Conservation (phyloP, 306 rosid species). For the Spatholobus suberectus region DNA sequence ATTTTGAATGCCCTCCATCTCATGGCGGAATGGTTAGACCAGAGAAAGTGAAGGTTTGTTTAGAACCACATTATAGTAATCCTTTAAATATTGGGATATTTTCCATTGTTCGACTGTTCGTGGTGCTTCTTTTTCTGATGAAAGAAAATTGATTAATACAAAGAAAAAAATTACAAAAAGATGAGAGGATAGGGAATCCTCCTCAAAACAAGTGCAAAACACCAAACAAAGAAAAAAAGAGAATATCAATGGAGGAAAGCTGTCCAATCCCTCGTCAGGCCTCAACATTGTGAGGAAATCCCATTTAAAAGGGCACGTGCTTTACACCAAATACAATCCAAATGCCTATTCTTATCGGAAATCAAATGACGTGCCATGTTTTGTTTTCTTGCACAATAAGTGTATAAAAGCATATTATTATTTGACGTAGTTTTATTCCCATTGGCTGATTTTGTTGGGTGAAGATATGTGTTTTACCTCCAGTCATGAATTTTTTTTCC, state of each 20-base stretch:
- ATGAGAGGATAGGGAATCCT: not conserved
- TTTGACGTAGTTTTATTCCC: not conserved
- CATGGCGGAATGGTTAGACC: conserved; percentile 90
- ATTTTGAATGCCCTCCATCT: conserved; percentile 79
- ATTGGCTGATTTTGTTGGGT: not conserved
- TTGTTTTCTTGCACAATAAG: not conserved
- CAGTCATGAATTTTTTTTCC: not conserved
- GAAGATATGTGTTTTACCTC: conserved; percentile 4
- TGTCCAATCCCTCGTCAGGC: not conserved
- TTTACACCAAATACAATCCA: not conserved
- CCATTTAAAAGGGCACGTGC: not conserved
- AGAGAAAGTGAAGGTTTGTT: conserved; percentile 90
- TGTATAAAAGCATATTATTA: not conserved
- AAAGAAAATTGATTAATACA: not conserved
- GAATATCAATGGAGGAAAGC: not conserved
- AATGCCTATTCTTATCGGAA: not conserved
- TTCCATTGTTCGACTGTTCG: not conserved
- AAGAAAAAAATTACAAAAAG: not conserved
- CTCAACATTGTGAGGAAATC: not conserved
- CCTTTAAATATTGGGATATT: not conserved
- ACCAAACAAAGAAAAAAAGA: not conserved
- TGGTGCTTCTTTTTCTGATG: not conserved
- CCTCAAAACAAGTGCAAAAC: not conserved
- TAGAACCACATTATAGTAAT: not conserved
- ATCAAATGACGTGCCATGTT: not conserved